Percentiles rank a stretch among this genome's conserved stretches.
Conservation (phyloP, 176 grass and related monocot genomes). For the Carex pumila region DNA sequence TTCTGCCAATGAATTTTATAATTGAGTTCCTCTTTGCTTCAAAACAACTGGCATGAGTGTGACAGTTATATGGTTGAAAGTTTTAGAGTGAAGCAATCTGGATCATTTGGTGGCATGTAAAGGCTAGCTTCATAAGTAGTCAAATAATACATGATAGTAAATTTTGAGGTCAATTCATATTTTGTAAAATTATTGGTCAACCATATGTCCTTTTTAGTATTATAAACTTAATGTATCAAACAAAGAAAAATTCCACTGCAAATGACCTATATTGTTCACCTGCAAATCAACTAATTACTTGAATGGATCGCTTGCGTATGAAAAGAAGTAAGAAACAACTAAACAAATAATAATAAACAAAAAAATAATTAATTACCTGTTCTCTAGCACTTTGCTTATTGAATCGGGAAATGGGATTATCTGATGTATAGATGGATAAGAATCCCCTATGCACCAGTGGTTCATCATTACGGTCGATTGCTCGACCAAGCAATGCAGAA, state of each 20-base stretch:
- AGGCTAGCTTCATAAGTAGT: not conserved
- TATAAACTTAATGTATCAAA: not conserved
- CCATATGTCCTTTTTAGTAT: no score
- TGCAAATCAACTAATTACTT: not conserved
- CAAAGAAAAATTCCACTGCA: not conserved
- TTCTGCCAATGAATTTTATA: no score
- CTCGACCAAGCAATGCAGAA: constrained; percentile 29
- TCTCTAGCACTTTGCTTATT: constrained; percentile 68
- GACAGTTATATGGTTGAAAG: not conserved
- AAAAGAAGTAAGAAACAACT: not conserved
- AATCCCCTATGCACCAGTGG: constrained; percentile 65
- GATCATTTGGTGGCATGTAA: not conserved
- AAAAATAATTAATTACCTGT: constrained; percentile 32
- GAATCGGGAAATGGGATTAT: constrained; percentile 46
- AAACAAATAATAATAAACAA: not conserved
- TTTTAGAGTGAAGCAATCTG: not conserved
- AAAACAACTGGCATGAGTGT: not conserved
- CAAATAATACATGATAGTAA: not conserved
- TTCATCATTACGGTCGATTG: not conserved
- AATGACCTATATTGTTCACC: not conserved
- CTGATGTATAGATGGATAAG: constrained; percentile 68
- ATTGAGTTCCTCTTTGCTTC: not conserved
- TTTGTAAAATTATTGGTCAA: not conserved
- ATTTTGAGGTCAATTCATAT: not conserved
- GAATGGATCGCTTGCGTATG: not conserved